phyloP scores from a whole-genome alignment of 225 moss, liverwort and hornwort species.

The Bryum argenteum region DNA sequence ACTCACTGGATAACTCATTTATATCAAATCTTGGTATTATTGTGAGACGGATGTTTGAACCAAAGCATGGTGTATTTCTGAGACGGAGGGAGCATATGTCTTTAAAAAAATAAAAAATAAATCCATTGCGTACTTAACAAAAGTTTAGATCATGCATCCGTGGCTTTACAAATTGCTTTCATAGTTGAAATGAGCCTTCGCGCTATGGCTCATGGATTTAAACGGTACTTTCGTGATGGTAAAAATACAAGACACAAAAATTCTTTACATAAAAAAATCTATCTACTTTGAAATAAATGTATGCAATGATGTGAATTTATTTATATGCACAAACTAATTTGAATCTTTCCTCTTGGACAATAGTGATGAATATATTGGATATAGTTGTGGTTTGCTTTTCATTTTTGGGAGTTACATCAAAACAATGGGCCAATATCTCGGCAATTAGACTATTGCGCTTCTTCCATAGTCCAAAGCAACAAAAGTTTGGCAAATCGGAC shows the following conservation, averaged over 20 bases:
- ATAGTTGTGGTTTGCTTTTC: conserved; percentile 61
- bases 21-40: no score
- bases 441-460: conserved; percentile 73
- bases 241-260: background rate
- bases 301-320: background rate
- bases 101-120: no score
- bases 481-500: conserved; percentile 46
- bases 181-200: conserved; percentile 67
- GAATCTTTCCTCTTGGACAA: background rate
- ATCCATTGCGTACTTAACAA: conserved; percentile 21
- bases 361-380: conserved; percentile 79
- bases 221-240: conserved; percentile 56
- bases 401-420: conserved; percentile 48
- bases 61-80: no score
- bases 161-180: conserved; percentile 59
- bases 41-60: no score
- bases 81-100: no score
- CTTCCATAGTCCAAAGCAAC: conserved; percentile 60
- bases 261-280: background rate
- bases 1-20: no score
- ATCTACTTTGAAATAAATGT: background rate
- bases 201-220: conserved; percentile 55
- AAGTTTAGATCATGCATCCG: conserved; percentile 55
- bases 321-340: background rate
- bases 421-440: conserved; percentile 66